phyloP scores from a whole-genome alignment of 1,139 yeast species.

The Debaryomyces sp. region DNA sequence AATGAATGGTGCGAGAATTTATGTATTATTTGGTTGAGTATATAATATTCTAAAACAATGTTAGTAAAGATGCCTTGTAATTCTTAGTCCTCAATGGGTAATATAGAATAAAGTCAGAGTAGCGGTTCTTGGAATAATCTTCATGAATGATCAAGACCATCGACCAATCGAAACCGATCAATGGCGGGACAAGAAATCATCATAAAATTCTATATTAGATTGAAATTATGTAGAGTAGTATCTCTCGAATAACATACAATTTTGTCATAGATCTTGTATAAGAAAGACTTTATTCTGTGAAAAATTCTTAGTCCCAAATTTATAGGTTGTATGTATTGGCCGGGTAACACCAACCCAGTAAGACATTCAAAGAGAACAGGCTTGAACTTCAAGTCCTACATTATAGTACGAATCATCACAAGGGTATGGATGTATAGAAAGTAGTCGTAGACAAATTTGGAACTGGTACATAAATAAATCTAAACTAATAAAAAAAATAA shows the following conservation, averaged over 20 bases:
- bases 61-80: constrained; percentile 1
- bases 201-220: constrained; percentile 9
- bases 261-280: neutral
- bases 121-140: constrained; percentile 22
- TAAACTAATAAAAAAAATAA: constrained; percentile 1
- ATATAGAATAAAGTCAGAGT: constrained; percentile 17
- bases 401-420: neutral
- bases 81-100: neutral
- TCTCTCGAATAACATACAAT: neutral
- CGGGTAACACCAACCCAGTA: neutral
- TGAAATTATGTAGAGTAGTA: neutral
- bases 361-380: neutral
- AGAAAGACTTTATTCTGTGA: neutral
- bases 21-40: neutral
- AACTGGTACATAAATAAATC: constrained; percentile 4
- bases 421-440: neutral
- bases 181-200: constrained; percentile 21
- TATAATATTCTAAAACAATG: neutral
- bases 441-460: neutral
- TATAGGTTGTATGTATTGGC: neutral
- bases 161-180: constrained; percentile 7
- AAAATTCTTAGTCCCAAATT: neutral
- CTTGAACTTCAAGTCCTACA: neutral
- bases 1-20: neutral
- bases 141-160: constrained; percentile 15